Evolutionary conservation across 768 basidiomycete species (phyloP), one percentile per base, ranked within the genome.

Genomic region (Xanthoconium stramineum): DNA sequence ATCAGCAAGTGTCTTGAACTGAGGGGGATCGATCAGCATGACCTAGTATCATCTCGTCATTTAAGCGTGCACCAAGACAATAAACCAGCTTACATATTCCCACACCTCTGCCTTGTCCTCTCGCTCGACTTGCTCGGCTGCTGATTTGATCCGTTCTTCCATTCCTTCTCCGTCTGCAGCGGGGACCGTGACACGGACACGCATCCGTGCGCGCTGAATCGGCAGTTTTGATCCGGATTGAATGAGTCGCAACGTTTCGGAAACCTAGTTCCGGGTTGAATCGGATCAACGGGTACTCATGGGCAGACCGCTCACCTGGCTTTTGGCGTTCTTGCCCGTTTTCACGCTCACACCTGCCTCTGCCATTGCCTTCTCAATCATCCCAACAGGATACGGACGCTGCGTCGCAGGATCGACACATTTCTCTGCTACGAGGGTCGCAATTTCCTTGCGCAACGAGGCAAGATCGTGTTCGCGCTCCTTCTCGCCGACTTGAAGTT

Each of bases 291-390:
- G 11, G 14, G 17, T 15, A 24, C 38, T 30, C 28, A 30, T 32
- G 44, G 43, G 17, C 40, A 42, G 37, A 35, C 32, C 5, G 32
- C 76, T 17, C 59, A 90, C 92, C 83, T 99, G 97, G 49, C 88
- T 90, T 75, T 99, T 99, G 6, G 94, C 95, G 20, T 82, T 88
- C 77, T 98, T 98, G 60, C 86, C 85, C 44, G 80, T 80, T 64
- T 91, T 89, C 29, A 96, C 88, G 62, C 92, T 96, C 73, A 89
- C 95, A 1, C 95, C 95, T 10, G 91, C 88, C 69, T 98, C 95
- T 10, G 84, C 75, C 96, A 99, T 96, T 0, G 94, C 94, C 73
- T 97, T 98, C 69, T 99, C 97, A 60, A 99, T 92, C 78, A 98
- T 92, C 17, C 91, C 88, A 33, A 96, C 92, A 6, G 94, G 88